phyloP scores from a whole-genome alignment of 2,329 filamentous ascomycete genomes.

The Microdochium trichocladiopsis region DNA sequence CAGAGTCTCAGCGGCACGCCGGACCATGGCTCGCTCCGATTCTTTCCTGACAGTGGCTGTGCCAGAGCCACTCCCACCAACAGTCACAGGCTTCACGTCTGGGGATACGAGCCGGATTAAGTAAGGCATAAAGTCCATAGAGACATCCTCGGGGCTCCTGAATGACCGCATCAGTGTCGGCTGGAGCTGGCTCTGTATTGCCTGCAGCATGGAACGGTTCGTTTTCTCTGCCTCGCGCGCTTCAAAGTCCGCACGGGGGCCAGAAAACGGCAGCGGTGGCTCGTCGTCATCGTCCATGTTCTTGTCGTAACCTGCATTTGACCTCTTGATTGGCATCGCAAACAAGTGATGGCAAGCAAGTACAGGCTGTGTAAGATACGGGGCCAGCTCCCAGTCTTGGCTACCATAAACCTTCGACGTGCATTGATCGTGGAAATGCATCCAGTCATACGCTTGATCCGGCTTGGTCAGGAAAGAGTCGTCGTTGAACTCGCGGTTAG shows the following conservation, averaged over 20 bases:
- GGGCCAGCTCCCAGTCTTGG: conserved; percentile 87
- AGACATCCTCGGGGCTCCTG: conserved; percentile 69
- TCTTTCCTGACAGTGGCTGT: conserved; percentile 86
- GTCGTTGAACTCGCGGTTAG: conserved; percentile 84
- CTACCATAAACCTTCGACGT: conserved; percentile 71
- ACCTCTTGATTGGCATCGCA: conserved; percentile 57
- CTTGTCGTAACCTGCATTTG: conserved; percentile 32
- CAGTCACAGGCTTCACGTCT: conserved; percentile 83
- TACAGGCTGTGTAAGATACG: conserved; percentile 80
- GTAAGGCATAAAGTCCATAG: conserved; percentile 79
- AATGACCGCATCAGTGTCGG: conserved; percentile 70
- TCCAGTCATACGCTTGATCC: conserved; percentile 62
- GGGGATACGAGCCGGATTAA: conserved; percentile 78
- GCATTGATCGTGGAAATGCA: conserved; percentile 68
- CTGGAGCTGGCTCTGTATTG: conserved; percentile 65
- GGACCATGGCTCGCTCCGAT: conserved; percentile 73
- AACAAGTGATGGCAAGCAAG: conserved; percentile 91
- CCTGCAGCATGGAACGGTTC: conserved; percentile 66
- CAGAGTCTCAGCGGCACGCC: conserved; percentile 73
- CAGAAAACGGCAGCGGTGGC: conserved; percentile 69
- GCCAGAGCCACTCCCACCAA: conserved; percentile 59
- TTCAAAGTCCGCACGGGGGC: conserved; percentile 72
- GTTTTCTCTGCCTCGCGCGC: conserved; percentile 76
- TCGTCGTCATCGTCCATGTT: conserved; percentile 37
- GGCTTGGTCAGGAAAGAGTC: conserved; percentile 89